phyloP scores from a whole-genome alignment of 2,329 filamentous ascomycete species.

The Exophiala oligosperma region DNA sequence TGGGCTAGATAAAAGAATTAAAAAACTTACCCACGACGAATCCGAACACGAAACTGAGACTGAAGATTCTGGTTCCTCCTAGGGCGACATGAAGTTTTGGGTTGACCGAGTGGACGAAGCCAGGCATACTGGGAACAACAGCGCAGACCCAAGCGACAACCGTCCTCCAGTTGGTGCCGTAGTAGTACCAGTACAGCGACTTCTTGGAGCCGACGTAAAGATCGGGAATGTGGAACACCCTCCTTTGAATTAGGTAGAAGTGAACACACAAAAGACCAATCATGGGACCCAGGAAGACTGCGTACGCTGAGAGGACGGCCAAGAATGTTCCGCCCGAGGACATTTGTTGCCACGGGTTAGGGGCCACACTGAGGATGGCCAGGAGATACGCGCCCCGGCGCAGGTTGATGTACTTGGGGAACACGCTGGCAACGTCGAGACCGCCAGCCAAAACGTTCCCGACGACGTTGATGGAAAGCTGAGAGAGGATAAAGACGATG shows the following conservation, averaged over 20 bases:
- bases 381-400: constrained; percentile 53
- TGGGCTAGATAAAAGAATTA: too few species aligned
- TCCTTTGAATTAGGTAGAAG: constrained; percentile 37
- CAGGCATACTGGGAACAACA: constrained; percentile 33
- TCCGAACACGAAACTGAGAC: constrained; percentile 43
- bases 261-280: constrained; percentile 32
- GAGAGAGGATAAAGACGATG: constrained; percentile 45
- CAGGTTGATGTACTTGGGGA: constrained; percentile 57
- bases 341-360: constrained; percentile 55
- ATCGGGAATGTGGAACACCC: constrained; percentile 43
- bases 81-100: constrained; percentile 27
- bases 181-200: constrained; percentile 44
- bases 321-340: constrained; percentile 49
- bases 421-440: constrained; percentile 57
- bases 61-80: constrained; percentile 40
- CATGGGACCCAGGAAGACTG: constrained; percentile 48
- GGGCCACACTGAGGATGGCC: constrained; percentile 44
- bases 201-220: constrained; percentile 41
- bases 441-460: constrained; percentile 53
- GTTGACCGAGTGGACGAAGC: constrained; percentile 30
- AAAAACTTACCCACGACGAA: constrained; percentile 28
- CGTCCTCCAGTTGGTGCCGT: constrained; percentile 47
- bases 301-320: constrained; percentile 46
- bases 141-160: constrained; percentile 39
- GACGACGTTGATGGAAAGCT: constrained; percentile 47